These are phyloP conservation scores for Bonnemaisonia californica DNA, from an alignment of 31 red algal species.

Conservation along the genomic window DNA sequence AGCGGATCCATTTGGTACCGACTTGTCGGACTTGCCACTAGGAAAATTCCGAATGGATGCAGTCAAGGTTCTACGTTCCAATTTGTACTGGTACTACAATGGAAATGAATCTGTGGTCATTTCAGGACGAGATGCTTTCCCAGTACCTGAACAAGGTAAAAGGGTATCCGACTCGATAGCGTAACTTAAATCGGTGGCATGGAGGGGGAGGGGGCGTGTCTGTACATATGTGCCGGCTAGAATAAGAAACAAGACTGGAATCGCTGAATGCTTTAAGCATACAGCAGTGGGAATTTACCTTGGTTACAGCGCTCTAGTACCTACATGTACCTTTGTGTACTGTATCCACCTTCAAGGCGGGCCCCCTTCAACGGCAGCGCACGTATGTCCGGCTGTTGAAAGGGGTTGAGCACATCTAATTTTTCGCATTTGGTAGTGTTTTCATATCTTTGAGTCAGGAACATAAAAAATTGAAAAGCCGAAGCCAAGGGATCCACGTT, in stretches of 20 bases:
- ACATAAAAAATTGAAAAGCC: too few relatives aligned
- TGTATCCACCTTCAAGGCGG: too few relatives aligned
- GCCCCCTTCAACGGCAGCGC: too few relatives aligned
- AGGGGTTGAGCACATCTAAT: too few relatives aligned
- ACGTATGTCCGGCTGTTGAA: too few relatives aligned
- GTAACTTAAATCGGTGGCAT: not conserved
- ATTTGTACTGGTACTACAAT: constrained; percentile 19
- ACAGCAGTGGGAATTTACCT: not conserved
- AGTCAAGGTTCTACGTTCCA: constrained; percentile 12
- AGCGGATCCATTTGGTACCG: constrained; percentile 46
- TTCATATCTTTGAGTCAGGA: too few relatives aligned
- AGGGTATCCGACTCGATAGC: not conserved
- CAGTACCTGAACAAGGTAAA: not conserved
- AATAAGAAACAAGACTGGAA: not conserved
- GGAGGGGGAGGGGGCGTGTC: not conserved
- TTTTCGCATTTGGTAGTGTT: too few relatives aligned
- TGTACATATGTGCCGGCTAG: not conserved
- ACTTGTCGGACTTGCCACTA: constrained; percentile 43
- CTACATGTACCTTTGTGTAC: too few relatives aligned
- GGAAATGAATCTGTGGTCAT: not conserved
- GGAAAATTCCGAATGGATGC: constrained; percentile 21
- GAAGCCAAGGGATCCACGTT: too few relatives aligned
- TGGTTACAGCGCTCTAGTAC: not conserved
- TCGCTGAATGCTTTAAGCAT: too few relatives aligned
- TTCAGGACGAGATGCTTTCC: not conserved